These are phyloP conservation scores for Hymenoscyphus linearis DNA, from an alignment of 2,329 filamentous ascomycete genomes.

Conservation along the genomic window DNA sequence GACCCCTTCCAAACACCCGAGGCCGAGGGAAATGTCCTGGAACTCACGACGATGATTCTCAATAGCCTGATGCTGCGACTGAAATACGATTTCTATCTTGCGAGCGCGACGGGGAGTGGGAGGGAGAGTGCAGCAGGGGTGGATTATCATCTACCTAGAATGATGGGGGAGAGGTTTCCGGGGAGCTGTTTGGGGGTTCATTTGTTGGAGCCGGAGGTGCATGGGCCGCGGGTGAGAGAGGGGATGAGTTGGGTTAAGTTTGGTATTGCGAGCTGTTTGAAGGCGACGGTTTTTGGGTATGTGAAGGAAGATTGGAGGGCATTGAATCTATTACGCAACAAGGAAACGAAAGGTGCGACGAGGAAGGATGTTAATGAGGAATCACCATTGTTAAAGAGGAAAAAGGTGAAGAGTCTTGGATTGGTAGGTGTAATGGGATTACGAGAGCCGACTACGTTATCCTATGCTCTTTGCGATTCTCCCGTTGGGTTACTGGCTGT, in stretches of 20 bases:
- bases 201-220: constrained; percentile 52
- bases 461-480: constrained; percentile 58
- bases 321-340: constrained; percentile 23
- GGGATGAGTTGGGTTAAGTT: constrained; percentile 49
- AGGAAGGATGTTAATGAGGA: background rate
- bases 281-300: constrained; percentile 51
- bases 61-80: constrained; percentile 55
- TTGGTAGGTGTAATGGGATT: constrained; percentile 19
- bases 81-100: constrained; percentile 54
- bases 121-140: constrained; percentile 42
- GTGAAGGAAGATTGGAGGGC: constrained; percentile 45
- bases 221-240: constrained; percentile 40
- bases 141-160: constrained; percentile 45
- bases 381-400: background rate
- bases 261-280: constrained; percentile 46
- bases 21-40: constrained; percentile 32
- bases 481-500: constrained; percentile 53
- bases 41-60: constrained; percentile 51
- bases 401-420: constrained; percentile 7
- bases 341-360: background rate
- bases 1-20: constrained; percentile 44
- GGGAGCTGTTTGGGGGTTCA: constrained; percentile 54
- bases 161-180: constrained; percentile 43
- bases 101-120: constrained; percentile 47
- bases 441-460: constrained; percentile 37